A percentile compares a stretch with the other conserved stretches of the same genome.
Conservation (phyloP, 108 stramenopile species). For the Ochromonas danica region DNA sequence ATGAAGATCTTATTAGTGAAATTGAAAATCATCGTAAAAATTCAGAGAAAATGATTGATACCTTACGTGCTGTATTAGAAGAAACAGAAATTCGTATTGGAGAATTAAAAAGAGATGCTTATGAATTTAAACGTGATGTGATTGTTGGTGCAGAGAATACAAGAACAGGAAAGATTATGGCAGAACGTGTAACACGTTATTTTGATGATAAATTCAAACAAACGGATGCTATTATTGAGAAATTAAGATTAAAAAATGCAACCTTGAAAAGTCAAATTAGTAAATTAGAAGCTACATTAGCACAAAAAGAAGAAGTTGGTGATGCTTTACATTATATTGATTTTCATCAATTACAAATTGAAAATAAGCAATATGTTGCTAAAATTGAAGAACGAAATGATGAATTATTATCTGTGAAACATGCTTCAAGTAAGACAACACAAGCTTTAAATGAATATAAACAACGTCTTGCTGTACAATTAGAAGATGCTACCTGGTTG, state of each 20-base stretch:
- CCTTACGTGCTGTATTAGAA: constrained; percentile 61
- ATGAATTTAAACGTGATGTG: constrained; percentile 67
- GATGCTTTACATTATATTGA: constrained; percentile 69
- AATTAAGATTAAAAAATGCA: constrained; percentile 65
- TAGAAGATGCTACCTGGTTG: constrained; percentile 48
- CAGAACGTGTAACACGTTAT: constrained; percentile 58
- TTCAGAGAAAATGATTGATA: constrained; percentile 61
- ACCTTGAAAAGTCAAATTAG: constrained; percentile 54
- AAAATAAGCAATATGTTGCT: constrained; percentile 67
- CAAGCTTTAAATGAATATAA: constrained; percentile 60
- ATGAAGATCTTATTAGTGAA: constrained; percentile 37
- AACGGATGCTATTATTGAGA: constrained; percentile 58
- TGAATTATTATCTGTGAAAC: constrained; percentile 61
- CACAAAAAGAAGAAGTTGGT: constrained; percentile 66
- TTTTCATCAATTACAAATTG: constrained; percentile 70
- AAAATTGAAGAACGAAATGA: constrained; percentile 66
- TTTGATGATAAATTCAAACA: constrained; percentile 63
- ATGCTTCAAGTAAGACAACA: constrained; percentile 56
- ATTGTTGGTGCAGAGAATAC: constrained; percentile 66
- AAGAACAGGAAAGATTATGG: constrained; percentile 61
- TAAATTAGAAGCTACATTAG: constrained; percentile 57
- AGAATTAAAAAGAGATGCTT: constrained; percentile 66
- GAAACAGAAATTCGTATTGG: constrained; percentile 62
- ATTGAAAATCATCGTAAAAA: constrained; percentile 32
- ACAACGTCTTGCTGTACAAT: constrained; percentile 41